These are phyloP conservation scores for Aspergillus fumigatus DNA, from an alignment of 2,329 filamentous ascomycete genomes.

Conservation along the genomic window DNA sequence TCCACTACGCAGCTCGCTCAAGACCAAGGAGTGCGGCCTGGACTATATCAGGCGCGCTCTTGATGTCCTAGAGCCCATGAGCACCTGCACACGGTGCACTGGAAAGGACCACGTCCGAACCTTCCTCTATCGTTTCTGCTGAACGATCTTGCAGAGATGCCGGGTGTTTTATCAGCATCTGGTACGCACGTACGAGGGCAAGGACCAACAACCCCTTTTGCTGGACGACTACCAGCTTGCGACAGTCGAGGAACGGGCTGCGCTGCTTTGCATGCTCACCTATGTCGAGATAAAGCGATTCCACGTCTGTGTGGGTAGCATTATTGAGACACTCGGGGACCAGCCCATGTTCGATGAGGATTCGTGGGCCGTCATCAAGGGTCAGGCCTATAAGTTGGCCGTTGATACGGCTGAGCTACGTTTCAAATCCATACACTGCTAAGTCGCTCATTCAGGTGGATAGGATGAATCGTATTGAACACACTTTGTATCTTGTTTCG, in stretches of 20 bases:
- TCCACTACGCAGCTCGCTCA: neutral
- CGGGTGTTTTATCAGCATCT: constrained; percentile 2
- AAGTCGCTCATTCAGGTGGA: neutral
- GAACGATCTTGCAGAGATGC: neutral
- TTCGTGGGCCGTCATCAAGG: constrained; percentile 1
- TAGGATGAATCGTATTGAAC: neutral
- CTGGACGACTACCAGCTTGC: neutral
- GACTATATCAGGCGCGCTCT: neutral
- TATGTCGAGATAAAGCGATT: constrained; percentile 4
- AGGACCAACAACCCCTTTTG: neutral
- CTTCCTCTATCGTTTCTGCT: constrained; percentile 2
- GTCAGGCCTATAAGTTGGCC: constrained; percentile 1
- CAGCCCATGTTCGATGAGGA: constrained; percentile 4
- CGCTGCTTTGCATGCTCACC: neutral
- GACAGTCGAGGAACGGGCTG: neutral
- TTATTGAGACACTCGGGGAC: neutral
- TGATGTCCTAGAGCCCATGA: constrained; percentile 4
- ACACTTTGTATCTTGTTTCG: neutral
- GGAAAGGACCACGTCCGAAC: neutral
- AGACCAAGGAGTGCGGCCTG: constrained; percentile 2
- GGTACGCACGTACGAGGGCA: neutral
- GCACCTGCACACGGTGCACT: constrained; percentile 3
- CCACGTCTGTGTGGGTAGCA: neutral
- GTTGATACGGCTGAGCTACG: neutral
- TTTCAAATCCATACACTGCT: neutral